phyloP scores from a whole-genome alignment of 495 filamentous ascomycete species.

The Penicillium paradoxum region DNA sequence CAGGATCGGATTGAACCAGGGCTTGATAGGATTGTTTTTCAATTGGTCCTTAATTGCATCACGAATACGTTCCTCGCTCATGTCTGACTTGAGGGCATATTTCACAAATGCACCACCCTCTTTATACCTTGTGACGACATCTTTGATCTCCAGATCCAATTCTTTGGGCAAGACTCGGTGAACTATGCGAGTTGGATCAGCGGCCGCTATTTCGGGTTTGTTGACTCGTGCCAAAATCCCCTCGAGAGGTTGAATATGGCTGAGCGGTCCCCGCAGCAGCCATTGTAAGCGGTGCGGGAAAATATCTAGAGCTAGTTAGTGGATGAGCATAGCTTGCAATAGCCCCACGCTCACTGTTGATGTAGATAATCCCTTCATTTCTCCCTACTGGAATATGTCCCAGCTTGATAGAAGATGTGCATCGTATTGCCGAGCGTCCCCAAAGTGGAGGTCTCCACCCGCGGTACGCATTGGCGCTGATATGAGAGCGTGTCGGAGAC shows the following conservation, averaged over 20 bases:
- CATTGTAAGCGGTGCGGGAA: constrained; percentile 75
- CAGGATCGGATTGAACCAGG: constrained; percentile 85
- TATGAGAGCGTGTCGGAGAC: constrained; percentile 1
- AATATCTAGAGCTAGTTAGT: constrained; percentile 54
- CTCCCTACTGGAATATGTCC: constrained; percentile 71
- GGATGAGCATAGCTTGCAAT: not conserved
- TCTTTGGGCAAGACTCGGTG: constrained; percentile 54
- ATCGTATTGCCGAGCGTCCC: constrained; percentile 10
- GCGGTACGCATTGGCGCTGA: constrained; percentile 2
- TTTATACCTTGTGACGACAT: constrained; percentile 76
- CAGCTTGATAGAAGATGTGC: constrained; percentile 26
- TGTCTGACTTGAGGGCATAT: constrained; percentile 56
- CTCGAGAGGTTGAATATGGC: constrained; percentile 51
- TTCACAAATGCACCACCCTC: constrained; percentile 95
- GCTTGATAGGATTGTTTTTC: constrained; percentile 65
- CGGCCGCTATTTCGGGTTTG: constrained; percentile 50
- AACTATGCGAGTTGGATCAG: constrained; percentile 60
- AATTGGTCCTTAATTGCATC: constrained; percentile 50
- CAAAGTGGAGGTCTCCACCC: constrained; percentile 19
- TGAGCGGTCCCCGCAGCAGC: constrained; percentile 55
- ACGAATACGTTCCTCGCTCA: constrained; percentile 56
- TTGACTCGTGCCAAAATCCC: constrained; percentile 61
- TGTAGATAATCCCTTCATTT: constrained; percentile 79
- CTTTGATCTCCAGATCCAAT: constrained; percentile 63
- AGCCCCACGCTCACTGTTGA: constrained; percentile 63